Conservation (phyloP, 371 early-diverging fungal genomes). For the Rhizomucor miehei region DNA sequence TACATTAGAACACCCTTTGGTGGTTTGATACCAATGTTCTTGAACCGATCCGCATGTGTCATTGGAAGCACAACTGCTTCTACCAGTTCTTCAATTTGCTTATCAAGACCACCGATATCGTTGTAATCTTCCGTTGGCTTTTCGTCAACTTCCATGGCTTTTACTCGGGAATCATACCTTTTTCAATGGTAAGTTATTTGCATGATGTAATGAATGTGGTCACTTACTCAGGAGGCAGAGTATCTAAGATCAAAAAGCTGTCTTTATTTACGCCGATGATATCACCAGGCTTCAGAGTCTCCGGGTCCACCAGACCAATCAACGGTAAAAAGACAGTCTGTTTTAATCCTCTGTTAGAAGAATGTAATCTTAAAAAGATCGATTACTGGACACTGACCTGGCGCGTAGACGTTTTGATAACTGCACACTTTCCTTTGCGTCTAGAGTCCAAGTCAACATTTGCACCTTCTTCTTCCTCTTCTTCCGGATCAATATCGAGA, state of each 20-base stretch:
- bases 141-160: slow-evolving; percentile 99
- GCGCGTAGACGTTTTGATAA: slow-evolving; percentile 95
- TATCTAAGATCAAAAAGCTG: slow-evolving; percentile 97
- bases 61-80: slow-evolving; percentile 32
- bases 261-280: slow-evolving; percentile 99
- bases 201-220: neutral
- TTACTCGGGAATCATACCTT: slow-evolving; percentile 98
- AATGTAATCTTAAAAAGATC: neutral
- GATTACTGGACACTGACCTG: slow-evolving; percentile 58
- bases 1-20: slow-evolving; percentile 94
- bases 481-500: slow-evolving; percentile 91
- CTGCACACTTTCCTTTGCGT: slow-evolving; percentile 96
- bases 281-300: slow-evolving; percentile 96
- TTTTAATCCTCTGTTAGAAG: too few relatives aligned
- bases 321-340: slow-evolving; percentile 97
- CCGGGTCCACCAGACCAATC: slow-evolving; percentile 96
- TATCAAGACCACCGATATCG: slow-evolving; percentile 30
- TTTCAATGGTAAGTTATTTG: neutral
- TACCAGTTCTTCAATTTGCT: slow-evolving; percentile 31
- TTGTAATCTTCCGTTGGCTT: slow-evolving; percentile 99
- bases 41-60: slow-evolving; percentile 58
- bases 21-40: slow-evolving; percentile 95
- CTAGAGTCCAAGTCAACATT: slow-evolving; percentile 91
- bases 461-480: slow-evolving; percentile 90
- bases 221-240: slow-evolving; percentile 94